These are phyloP conservation scores for Nadsonia commutata DNA, from an alignment of 1,139 yeast genomes.

Conservation along the genomic window DNA sequence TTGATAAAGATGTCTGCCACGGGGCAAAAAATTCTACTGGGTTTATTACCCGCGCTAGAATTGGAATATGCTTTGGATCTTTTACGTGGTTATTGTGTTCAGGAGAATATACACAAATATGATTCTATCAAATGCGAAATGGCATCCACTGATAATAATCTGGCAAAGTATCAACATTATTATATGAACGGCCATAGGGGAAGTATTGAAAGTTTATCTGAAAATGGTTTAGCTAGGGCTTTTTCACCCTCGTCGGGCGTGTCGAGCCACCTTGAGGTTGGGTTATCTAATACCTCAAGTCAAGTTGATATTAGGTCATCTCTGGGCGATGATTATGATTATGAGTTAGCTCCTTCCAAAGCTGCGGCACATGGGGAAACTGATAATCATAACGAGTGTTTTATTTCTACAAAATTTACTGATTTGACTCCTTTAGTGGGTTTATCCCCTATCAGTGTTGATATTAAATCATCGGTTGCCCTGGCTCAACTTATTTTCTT, in stretches of 20 bases:
- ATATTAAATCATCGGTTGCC: conserved; percentile 36
- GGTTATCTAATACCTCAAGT: neutral
- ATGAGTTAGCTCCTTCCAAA: conserved; percentile 11
- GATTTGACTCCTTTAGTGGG: conserved; percentile 35
- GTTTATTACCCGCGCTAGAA: conserved; percentile 38
- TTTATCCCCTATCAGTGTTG: conserved; percentile 35
- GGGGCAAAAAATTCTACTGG: conserved; percentile 25
- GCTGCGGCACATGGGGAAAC: conserved; percentile 3
- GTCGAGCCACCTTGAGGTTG: neutral
- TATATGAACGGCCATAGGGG: neutral
- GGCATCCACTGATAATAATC: neutral
- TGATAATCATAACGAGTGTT: conserved; percentile 13
- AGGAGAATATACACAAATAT: conserved; percentile 5
- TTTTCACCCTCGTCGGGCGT: neutral
- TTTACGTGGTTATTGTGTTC: conserved; percentile 23
- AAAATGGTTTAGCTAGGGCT: neutral
- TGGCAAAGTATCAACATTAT: neutral
- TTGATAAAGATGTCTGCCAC: conserved; percentile 18
- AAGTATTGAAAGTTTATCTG: no score
- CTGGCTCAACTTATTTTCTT: conserved; percentile 42
- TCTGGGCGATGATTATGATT: conserved; percentile 23
- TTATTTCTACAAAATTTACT: conserved; percentile 18
- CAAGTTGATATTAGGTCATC: conserved; percentile 22
- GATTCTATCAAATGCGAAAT: neutral
- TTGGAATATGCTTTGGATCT: conserved; percentile 39